Conservation (phyloP, 148 eudicot genomes). For the Fagopyrum tataricum region DNA sequence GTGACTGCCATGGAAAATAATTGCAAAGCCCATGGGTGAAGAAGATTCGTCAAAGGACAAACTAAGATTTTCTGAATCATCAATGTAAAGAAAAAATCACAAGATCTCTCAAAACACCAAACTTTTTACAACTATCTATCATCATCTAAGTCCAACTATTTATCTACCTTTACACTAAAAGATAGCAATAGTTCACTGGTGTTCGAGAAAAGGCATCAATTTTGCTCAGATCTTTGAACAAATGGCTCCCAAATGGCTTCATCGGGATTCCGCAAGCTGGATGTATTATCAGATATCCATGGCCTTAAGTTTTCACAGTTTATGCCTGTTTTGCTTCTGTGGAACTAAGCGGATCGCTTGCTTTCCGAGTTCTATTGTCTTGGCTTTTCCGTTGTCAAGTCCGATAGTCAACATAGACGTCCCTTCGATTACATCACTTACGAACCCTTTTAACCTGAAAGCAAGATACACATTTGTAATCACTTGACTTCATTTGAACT, state of each 20-base stretch:
- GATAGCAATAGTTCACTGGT: conserved; percentile 1
- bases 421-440: conserved; percentile 55
- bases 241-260: neutral
- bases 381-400: conserved; percentile 76
- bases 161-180: neutral
- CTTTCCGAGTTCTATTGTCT: conserved; percentile 64
- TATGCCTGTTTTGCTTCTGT: conserved; percentile 55
- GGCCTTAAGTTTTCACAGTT: neutral
- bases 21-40: neutral
- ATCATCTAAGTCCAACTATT: conserved; percentile 6
- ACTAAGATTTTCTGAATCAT: conserved; percentile 7
- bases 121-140: conserved; percentile 1
- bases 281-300: neutral
- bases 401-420: conserved; percentile 56
- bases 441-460: conserved; percentile 76
- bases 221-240: neutral
- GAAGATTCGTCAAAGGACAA: neutral
- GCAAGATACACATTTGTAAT: conserved; percentile 8
- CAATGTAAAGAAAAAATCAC: conserved; percentile 6
- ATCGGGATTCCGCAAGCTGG: neutral
- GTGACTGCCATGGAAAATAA: neutral
- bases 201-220: neutral
- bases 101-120: neutral
- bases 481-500: neutral
- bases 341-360: conserved; percentile 80